Evolutionary conservation across 306 rosid genomes (phyloP).

Genomic region (Mimosa pudica): DNA sequence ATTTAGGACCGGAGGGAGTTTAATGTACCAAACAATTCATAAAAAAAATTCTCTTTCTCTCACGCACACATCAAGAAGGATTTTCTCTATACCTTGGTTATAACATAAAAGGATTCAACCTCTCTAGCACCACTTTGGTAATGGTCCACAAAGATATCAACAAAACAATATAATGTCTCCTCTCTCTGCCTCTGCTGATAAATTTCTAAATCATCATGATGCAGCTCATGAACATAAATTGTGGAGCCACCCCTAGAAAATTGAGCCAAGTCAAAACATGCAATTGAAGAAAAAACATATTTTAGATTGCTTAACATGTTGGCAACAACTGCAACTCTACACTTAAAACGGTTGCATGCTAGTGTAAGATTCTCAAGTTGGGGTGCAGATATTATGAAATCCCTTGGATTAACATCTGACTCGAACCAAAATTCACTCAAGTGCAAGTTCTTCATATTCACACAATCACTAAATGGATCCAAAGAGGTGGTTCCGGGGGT

Average conservation of each 20-base stretch:
- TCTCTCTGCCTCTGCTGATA: conserved; percentile 28
- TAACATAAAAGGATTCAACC: conserved; percentile 23
- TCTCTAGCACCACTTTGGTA: conserved; percentile 20
- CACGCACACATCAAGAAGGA: not conserved
- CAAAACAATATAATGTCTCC: conserved; percentile 39
- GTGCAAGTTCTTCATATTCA: conserved; percentile 46
- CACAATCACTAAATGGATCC: conserved; percentile 43
- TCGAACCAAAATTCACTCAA: conserved; percentile 39
- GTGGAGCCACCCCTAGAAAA: conserved; percentile 40
- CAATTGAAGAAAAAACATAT: conserved; percentile 39
- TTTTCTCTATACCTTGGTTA: not conserved
- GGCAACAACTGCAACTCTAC: conserved; percentile 45
- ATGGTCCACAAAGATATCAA: conserved; percentile 37
- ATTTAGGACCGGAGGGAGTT: no score
- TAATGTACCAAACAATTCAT: no score
- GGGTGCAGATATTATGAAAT: conserved; percentile 50
- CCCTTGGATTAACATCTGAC: conserved; percentile 42
- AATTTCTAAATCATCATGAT: conserved; percentile 12
- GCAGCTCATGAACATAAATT: conserved; percentile 39
- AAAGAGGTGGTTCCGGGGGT: conserved; percentile 30
- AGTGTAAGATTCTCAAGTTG: conserved; percentile 40
- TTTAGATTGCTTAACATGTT: conserved; percentile 44
- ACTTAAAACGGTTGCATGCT: conserved; percentile 44
- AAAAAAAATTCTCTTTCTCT: no score
- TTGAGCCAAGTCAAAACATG: conserved; percentile 40